Evolutionary conservation across 2,329 filamentous ascomycete species (phyloP), one percentile per base, ranked within the genome.

Genomic region (Epichloe bromicola): DNA sequence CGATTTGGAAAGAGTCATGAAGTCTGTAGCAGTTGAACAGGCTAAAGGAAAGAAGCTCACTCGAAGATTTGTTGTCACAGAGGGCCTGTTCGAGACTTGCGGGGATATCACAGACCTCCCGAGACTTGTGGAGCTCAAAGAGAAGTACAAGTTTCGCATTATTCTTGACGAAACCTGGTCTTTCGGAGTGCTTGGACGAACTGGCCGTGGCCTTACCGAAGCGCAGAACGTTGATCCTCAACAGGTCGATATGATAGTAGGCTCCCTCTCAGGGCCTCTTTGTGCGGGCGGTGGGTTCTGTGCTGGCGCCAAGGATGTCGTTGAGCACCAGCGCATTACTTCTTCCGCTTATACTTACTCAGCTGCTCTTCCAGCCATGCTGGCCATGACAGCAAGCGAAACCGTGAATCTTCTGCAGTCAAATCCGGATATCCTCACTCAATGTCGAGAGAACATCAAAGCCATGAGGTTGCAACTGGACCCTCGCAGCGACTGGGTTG

Each of bases 161-260:
- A 95, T 97, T 57, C 82, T 98, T 38, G 93, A 98, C 66, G 93
- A 98, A 73, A 95, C 90, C 1, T 95, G 88, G 85, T 96, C 90
- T 1, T 98, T 97, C 65, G 94, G 91, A 54, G 86, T 97, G 17
- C 78, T 98, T 5, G 93, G 93, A 46, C 80, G 89, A 55, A 95
- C 88, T 26, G 94, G 93, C 19, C 84, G 89, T 49, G 93, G 93
- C 53, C 75, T 97, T 39, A 97, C 93, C 0, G 94, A 98, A 71
- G 88, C 91, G 5, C 93, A 97, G 64, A 95, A 97, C 60, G 91
- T 98, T 17, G 93, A 97, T 65, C 83, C 91, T 0, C 81, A 85
- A 10, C 86, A 95, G 63, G 83, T 98, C 47, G 93, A 98, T 71
- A 96, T 98, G 89, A 91, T 98, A 58, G 80, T 97, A 49, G 93